These are phyloP conservation scores for Colletotrichum phormii DNA, from an alignment of 2,329 filamentous ascomycete genomes.

Conservation along the genomic window DNA sequence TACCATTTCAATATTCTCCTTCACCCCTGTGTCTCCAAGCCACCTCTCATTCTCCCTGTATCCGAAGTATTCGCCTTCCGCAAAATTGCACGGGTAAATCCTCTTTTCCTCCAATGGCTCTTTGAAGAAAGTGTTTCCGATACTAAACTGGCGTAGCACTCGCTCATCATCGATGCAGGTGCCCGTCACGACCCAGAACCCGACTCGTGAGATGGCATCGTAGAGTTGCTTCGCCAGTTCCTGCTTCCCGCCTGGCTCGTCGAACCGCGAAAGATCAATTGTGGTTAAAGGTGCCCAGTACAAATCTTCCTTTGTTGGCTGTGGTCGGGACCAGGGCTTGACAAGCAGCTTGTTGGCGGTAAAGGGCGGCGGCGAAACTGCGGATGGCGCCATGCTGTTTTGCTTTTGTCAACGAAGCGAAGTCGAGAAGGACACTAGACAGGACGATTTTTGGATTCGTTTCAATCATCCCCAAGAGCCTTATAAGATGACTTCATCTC, in stretches of 20 bases:
- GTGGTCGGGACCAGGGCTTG: not conserved
- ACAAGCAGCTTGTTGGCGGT: not conserved
- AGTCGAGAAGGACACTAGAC: accelerated
- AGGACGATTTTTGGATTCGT: not conserved
- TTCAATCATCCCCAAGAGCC: not conserved
- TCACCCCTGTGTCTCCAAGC: not conserved
- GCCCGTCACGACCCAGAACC: not conserved
- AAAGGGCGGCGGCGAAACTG: not conserved
- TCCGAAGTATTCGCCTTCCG: not conserved
- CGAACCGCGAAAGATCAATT: not conserved
- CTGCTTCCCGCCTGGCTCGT: not conserved
- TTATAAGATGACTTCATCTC: not conserved
- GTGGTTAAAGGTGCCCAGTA: not conserved
- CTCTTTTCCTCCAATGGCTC: not conserved
- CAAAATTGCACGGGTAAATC: not conserved
- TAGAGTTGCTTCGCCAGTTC: not conserved
- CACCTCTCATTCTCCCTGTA: not conserved
- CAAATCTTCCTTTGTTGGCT: not conserved
- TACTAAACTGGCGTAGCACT: not conserved
- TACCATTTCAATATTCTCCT: not conserved
- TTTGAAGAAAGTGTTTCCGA: not conserved
- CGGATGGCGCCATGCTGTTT: not conserved
- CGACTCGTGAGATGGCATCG: not conserved
- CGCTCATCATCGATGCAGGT: not conserved
- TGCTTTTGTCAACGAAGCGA: not conserved